Evolutionary conservation across 2,329 filamentous ascomycete genomes (phyloP), one percentile per base, ranked within the genome.

Genomic region (Sclerotinia trifoliorum): DNA sequence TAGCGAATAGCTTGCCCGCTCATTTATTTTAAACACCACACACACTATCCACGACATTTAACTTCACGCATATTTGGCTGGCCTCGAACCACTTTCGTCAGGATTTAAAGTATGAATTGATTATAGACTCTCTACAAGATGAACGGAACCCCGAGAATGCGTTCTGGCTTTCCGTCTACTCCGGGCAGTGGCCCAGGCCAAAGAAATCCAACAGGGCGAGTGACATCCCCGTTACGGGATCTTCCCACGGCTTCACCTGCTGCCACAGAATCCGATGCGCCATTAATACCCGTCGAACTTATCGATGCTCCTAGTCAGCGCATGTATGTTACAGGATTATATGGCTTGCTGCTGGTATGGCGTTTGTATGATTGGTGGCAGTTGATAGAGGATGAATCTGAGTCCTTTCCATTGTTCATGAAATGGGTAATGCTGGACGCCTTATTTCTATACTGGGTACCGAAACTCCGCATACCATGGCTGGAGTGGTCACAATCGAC

Each of bases 401-500:
- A 93, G 75, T 96, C 94, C n/a, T 89, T 95, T 70, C 91, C 88
- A 85, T 85, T 94, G 61, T 97, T 97, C 77, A 81, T 96, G 76
- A 99, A 98, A 85, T 99, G 95, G 95, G 86, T 92, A 71, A 84
- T 88, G 68, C 86, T 99, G 71, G 95, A 99, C 80, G 90, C 91
- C 70, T 80, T 90, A 32, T 97, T 94, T 78, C 83, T 98, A 71
- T 97, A 96, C 78, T 91, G 91, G 10, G 81, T 99, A 66, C 94
- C 96, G 24, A 86, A 91, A 73, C 80, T 99, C 74, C 88, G 92
- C 78, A 97, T 99, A 84, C 95, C 95, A 69, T 99, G 95, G 96
- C 83, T 99, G 69, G 93, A 98, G 82, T 92, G 94, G 82, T 92
- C 92, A n/a, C 73, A 74, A 51, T 56, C 66, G 39, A 55, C 91